Percentiles rank a stretch among this genome's conserved stretches.
phyloP scores from a whole-genome alignment of 2,329 filamentous ascomycete species.

The Thielaviopsis euricoi region DNA sequence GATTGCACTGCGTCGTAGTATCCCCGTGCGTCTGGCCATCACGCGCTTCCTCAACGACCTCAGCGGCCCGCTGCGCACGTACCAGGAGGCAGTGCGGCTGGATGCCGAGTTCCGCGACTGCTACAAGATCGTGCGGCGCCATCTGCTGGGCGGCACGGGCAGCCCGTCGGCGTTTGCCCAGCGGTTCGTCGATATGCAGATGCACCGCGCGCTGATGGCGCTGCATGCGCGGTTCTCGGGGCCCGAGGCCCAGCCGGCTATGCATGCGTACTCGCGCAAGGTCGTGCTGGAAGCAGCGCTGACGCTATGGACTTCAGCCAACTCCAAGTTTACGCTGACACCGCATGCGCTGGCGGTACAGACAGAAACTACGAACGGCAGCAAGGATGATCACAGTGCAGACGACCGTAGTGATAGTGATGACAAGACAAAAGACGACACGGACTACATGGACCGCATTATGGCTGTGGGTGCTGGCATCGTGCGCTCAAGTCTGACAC shows the following conservation, averaged over 20 bases:
- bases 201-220: conserved; percentile 36
- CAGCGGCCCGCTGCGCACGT: conserved; percentile 19
- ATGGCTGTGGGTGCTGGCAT: conserved; percentile 24
- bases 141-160: conserved; percentile 16
- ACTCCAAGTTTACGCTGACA: conserved; percentile 14
- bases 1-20: conserved; percentile 25
- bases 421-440: conserved; percentile 13
- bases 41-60: conserved; percentile 28
- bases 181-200: conserved; percentile 30
- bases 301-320: conserved; percentile 27
- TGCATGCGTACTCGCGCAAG: conserved; percentile 34
- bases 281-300: conserved; percentile 30
- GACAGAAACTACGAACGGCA: conserved; percentile 8
- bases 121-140: conserved; percentile 25
- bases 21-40: conserved; percentile 27
- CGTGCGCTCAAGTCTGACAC: conserved; percentile 21
- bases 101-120: conserved; percentile 25
- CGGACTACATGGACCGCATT: conserved; percentile 22
- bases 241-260: conserved; percentile 23
- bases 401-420: too few species aligned
- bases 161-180: conserved; percentile 21
- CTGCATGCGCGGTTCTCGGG: conserved; percentile 38
- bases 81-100: conserved; percentile 28
- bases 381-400: conserved; percentile 5
- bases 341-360: too few species aligned